These are phyloP conservation scores for Neurospora sp. DNA, from an alignment of 2,329 filamentous ascomycete genomes.

Conservation along the genomic window DNA sequence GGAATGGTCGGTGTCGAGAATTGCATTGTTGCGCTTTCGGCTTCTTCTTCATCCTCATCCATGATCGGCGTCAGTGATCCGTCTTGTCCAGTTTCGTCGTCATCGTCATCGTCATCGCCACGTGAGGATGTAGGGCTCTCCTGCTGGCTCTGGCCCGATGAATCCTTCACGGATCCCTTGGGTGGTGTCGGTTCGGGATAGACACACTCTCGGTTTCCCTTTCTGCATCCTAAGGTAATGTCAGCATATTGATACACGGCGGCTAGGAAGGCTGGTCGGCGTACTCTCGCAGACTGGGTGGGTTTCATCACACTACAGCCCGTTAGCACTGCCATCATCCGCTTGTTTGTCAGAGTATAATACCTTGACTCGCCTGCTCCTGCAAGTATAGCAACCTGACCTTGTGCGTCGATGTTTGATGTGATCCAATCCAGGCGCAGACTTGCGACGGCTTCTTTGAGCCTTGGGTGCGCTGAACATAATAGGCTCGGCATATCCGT, in stretches of 20 bases:
- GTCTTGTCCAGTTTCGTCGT: conserved; percentile 38
- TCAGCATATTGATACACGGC: conserved; percentile 15
- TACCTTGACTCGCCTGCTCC: conserved; percentile 77
- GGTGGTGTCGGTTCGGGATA: conserved; percentile 63
- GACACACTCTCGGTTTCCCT: conserved; percentile 80
- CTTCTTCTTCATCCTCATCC: conserved; percentile 43
- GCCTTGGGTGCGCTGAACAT: conserved; percentile 38
- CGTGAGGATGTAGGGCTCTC: conserved; percentile 44
- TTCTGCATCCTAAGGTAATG: conserved; percentile 61
- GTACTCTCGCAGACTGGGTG: conserved; percentile 74
- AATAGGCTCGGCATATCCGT: conserved; percentile 39
- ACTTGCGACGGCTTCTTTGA: conserved; percentile 42
- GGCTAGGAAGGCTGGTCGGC: conserved; percentile 4
- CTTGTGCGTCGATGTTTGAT: conserved; percentile 90
- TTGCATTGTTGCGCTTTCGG: conserved; percentile 14
- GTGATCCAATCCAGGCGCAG: conserved; percentile 47
- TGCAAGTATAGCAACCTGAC: conserved; percentile 88
- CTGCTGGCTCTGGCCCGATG: conserved; percentile 25
- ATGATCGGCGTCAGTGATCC: conserved; percentile 40
- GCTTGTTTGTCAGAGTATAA: neutral
- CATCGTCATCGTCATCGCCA: conserved; percentile 43
- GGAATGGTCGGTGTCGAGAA: conserved; percentile 16
- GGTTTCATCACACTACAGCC: conserved; percentile 71
- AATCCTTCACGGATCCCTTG: conserved; percentile 32
- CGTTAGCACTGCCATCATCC: conserved; percentile 6